These are phyloP conservation scores for Sphaerulina vaccinii DNA, from an alignment of 2,329 filamentous ascomycete genomes.

Conservation along the genomic window DNA sequence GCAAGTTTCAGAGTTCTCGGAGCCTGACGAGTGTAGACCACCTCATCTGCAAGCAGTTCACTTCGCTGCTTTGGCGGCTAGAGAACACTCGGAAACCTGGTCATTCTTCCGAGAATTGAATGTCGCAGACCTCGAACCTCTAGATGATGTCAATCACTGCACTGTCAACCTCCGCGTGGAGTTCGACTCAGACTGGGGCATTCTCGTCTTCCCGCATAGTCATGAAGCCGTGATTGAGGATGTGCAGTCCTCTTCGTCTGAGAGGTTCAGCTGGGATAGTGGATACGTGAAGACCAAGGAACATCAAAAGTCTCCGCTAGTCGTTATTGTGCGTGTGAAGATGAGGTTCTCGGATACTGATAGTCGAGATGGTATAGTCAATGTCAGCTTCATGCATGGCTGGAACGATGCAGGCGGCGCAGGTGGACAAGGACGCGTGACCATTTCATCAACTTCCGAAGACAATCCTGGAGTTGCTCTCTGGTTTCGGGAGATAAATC, in stretches of 20 bases:
- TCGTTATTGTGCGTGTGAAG: neutral
- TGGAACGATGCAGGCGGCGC: neutral
- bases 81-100: neutral
- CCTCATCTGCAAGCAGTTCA: neutral
- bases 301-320: neutral
- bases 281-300: neutral
- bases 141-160: neutral
- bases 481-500: neutral
- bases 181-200: slow-evolving; percentile 1
- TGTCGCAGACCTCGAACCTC: neutral
- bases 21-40: neutral
- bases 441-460: neutral
- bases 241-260: neutral
- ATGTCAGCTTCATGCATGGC: slow-evolving; percentile 1
- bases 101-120: neutral
- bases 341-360: neutral
- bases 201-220: neutral
- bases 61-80: neutral
- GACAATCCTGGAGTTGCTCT: neutral
- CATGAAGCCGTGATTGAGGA: neutral
- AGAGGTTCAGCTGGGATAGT: neutral
- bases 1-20: neutral
- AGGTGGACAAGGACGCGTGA: neutral
- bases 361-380: neutral
- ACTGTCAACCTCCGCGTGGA: neutral